Evolutionary conservation across 768 basidiomycete genomes (phyloP).

Genomic region (Macrocybe gigantea): DNA sequence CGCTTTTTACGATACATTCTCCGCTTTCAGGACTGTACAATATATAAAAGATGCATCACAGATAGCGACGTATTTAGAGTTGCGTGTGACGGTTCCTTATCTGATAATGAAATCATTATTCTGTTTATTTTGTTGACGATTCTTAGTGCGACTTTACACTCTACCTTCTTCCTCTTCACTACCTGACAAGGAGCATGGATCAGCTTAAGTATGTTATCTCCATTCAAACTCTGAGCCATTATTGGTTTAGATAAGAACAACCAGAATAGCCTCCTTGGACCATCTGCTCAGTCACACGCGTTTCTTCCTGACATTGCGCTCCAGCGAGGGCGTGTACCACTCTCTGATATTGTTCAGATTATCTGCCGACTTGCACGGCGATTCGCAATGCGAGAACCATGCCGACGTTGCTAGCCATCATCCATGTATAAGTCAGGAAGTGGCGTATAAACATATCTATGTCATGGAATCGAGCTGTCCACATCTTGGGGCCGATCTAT

Average conservation of each 20-base stretch:
- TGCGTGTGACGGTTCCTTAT: too few species aligned
- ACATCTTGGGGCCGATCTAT: conserved; percentile 75
- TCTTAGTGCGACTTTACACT: too few species aligned
- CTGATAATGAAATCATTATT: too few species aligned
- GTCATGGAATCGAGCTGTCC: conserved; percentile 80
- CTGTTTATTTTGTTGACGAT: too few species aligned
- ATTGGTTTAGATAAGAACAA: not conserved
- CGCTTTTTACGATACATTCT: too few species aligned
- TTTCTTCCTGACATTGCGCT: conserved; percentile 56
- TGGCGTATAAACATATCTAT: conserved; percentile 45
- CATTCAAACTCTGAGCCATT: not conserved
- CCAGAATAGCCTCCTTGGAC: conserved; percentile 38
- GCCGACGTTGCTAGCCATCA: not conserved
- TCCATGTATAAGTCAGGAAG: conserved; percentile 4
- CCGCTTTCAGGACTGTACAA: too few species aligned
- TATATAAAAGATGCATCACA: too few species aligned
- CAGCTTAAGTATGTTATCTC: too few species aligned
- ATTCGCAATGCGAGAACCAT: not conserved
- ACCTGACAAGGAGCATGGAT: too few species aligned
- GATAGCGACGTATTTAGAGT: too few species aligned
- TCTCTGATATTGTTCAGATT: conserved; percentile 63
- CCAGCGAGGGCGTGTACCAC: conserved; percentile 50
- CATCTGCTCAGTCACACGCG: conserved; percentile 50
- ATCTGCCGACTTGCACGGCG: conserved; percentile 22
- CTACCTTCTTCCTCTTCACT: too few species aligned